A percentile compares a stretch with the other conserved stretches of the same genome.
These are phyloP conservation scores for Telfairia occidentalis DNA, from an alignment of 331 rosid genomes.

Conservation along the genomic window DNA sequence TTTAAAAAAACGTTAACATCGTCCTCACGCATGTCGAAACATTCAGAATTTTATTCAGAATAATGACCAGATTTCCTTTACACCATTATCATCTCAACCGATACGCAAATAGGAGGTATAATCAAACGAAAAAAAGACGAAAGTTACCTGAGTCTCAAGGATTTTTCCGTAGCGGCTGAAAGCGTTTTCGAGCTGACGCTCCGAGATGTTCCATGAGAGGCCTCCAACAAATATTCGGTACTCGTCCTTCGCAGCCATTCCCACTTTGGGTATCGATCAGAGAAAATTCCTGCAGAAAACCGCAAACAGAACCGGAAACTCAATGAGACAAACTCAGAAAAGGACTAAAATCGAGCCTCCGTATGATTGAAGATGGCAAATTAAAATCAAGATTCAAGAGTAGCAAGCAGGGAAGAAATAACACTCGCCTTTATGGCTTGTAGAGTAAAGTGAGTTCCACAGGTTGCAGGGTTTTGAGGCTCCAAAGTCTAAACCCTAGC, in stretches of 20 bases:
- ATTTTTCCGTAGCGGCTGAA: conserved; percentile 76
- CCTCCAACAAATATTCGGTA: conserved; percentile 89
- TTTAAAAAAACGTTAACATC: neutral
- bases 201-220: conserved; percentile 68
- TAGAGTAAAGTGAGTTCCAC: neutral
- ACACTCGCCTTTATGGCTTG: neutral
- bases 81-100: neutral
- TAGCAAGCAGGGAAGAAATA: neutral
- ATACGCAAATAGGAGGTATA: neutral
- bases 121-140: neutral
- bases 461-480: neutral
- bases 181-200: conserved; percentile 82
- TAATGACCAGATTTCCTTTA: neutral
- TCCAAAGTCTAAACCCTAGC: conserved; percentile 1
- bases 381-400: neutral
- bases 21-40: neutral
- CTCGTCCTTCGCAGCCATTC: conserved; percentile 80
- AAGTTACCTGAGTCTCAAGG: conserved; percentile 59
- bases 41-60: neutral
- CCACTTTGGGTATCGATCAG: neutral
- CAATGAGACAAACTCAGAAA: neutral
- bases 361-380: neutral
- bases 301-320: neutral
- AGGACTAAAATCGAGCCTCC: neutral
- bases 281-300: neutral